These are phyloP conservation scores for Millerozyma acaciae DNA, from an alignment of 805 yeast genomes.

Conservation along the genomic window DNA sequence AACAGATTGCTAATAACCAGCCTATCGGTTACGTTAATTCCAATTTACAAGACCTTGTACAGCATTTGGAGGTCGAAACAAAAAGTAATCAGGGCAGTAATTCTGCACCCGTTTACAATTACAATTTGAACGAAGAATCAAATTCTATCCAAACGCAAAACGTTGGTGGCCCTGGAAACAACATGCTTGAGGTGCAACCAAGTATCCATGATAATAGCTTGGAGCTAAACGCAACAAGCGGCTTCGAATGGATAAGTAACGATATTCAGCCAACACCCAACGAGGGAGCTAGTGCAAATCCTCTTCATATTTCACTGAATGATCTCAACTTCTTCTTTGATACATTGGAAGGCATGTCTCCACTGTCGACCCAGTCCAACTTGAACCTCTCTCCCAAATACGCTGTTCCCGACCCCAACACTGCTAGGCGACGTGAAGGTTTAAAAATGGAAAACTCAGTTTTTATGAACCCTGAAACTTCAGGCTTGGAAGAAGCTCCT, in stretches of 20 bases:
- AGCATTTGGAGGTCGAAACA: constrained; percentile 17
- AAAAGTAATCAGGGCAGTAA: neutral
- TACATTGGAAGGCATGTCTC: constrained; percentile 38
- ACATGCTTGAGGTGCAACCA: neutral
- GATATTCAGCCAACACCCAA: constrained; percentile 6
- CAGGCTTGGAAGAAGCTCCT: neutral
- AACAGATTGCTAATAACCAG: constrained; percentile 21
- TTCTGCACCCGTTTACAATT: neutral
- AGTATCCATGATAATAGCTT: too few relatives aligned
- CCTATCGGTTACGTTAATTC: constrained; percentile 35
- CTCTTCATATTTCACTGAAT: constrained; percentile 5
- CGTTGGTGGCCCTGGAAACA: neutral
- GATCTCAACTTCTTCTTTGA: constrained; percentile 45
- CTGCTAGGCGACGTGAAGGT: neutral
- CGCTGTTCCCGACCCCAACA: neutral
- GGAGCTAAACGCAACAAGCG: constrained; percentile 3
- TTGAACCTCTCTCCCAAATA: constrained; percentile 7
- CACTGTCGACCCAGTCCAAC: too few relatives aligned
- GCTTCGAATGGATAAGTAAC: constrained; percentile 34
- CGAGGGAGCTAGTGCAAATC: neutral
- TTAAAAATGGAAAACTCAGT: constrained; percentile 3
- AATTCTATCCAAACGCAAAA: neutral
- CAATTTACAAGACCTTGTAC: constrained; percentile 37
- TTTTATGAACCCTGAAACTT: constrained; percentile 12
- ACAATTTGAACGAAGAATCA: neutral